Percentiles rank a stretch among this genome's conserved stretches.
Conservation (phyloP, 169 alveolate genomes). For the Besnoitia besnoiti region DNA sequence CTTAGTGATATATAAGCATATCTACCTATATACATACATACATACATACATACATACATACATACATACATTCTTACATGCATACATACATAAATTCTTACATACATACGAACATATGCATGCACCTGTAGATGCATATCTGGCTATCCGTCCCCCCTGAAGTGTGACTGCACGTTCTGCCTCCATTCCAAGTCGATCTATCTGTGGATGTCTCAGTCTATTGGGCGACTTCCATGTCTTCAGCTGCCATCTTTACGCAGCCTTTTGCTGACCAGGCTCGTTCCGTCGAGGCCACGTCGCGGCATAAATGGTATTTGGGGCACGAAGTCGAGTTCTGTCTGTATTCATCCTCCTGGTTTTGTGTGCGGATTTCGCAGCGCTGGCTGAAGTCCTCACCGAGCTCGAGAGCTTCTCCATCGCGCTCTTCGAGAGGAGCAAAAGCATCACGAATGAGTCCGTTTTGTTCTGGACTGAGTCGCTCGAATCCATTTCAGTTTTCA, state of each 20-base stretch:
- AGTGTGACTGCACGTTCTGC: too few relatives aligned
- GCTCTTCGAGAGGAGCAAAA: neutral
- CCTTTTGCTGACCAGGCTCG: too few relatives aligned
- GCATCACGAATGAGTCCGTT: neutral
- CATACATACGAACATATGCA: neutral
- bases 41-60: neutral
- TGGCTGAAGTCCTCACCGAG: neutral
- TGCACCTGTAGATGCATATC: neutral
- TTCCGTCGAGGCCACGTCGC: too few relatives aligned
- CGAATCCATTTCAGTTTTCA: too few relatives aligned
- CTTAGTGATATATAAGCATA: neutral
- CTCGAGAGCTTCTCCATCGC: neutral
- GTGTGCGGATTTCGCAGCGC: neutral
- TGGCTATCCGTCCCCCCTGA: neutral
- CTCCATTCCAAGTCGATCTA: too few relatives aligned
- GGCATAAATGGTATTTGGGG: too few relatives aligned
- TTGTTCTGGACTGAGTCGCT: too few relatives aligned
- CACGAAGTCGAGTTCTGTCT: too few relatives aligned
- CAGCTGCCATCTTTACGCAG: too few relatives aligned
- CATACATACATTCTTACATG: neutral
- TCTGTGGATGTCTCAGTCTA: too few relatives aligned
- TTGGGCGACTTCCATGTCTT: too few relatives aligned
- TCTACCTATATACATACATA: neutral
- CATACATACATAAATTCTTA: neutral
- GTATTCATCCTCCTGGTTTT: neutral